phyloP scores from a whole-genome alignment of 2,329 filamentous ascomycete species.

The Fusarium scirpi region DNA sequence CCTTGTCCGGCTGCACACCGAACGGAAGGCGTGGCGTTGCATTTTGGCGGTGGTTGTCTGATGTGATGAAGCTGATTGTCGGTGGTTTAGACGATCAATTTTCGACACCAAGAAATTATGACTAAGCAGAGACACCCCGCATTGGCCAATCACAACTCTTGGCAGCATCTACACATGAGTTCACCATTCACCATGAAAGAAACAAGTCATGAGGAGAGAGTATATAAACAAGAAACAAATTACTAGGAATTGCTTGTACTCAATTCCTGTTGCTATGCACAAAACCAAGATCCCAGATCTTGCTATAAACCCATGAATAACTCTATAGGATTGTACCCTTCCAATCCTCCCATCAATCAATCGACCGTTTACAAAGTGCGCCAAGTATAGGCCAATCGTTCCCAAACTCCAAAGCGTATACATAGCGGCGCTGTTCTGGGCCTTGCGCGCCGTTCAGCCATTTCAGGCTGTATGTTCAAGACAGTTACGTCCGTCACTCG shows the following conservation, averaged over 20 bases:
- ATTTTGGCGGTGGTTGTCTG: constrained; percentile 48
- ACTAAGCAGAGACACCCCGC: constrained; percentile 39
- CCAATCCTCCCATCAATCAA: constrained; percentile 24
- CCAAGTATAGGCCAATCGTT: constrained; percentile 31
- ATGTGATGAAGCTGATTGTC: constrained; percentile 32
- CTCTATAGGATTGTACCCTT: constrained; percentile 31
- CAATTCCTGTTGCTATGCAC: constrained; percentile 34
- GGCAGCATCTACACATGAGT: background rate
- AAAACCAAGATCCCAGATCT: constrained; percentile 41
- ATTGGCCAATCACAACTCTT: constrained; percentile 38
- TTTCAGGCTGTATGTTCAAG: constrained; percentile 45
- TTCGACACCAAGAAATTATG: constrained; percentile 33
- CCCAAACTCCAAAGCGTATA: constrained; percentile 37
- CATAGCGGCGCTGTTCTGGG: constrained; percentile 29
- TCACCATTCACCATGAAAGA: background rate
- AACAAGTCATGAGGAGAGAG: background rate
- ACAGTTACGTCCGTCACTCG: constrained; percentile 48
- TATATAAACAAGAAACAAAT: constrained; percentile 24
- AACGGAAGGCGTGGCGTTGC: constrained; percentile 55
- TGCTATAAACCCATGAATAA: constrained; percentile 33
- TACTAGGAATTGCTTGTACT: constrained; percentile 40
- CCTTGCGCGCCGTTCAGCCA: constrained; percentile 43
- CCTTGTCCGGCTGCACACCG: constrained; percentile 52
- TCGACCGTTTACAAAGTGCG: constrained; percentile 42
- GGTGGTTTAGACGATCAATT: constrained; percentile 37